Evolutionary conservation across 352 stramenopile species (phyloP).

Genomic region (Pythium utonaiense): DNA sequence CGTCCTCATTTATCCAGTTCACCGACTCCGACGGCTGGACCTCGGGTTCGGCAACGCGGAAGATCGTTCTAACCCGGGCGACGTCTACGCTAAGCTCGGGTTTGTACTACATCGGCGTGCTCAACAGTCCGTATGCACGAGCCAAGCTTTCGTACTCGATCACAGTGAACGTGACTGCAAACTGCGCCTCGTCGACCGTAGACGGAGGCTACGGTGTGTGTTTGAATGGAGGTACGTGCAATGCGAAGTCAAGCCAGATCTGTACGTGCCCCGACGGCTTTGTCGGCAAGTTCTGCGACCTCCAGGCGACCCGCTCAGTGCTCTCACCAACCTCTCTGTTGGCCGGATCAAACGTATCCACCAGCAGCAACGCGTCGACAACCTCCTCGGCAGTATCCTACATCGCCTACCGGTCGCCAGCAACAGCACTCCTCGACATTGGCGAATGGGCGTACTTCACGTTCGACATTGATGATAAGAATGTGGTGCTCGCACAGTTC

Average conservation of each 20-base stretch:
- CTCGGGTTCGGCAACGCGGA: constrained; percentile 31
- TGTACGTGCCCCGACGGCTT: constrained; percentile 43
- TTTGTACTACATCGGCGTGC: constrained; percentile 72
- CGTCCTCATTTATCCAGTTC: constrained; percentile 42
- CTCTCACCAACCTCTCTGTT: constrained; percentile 19
- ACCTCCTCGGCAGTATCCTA: not conserved
- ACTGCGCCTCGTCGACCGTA: constrained; percentile 26
- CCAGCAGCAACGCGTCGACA: not conserved
- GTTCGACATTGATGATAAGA: constrained; percentile 52
- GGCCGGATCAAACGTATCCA: constrained; percentile 11
- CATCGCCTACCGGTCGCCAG: constrained; percentile 12
- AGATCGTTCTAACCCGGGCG: constrained; percentile 54
- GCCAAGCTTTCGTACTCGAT: constrained; percentile 45
- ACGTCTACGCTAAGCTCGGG: constrained; percentile 64
- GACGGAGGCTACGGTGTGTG: constrained; percentile 33
- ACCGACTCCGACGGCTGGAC: constrained; percentile 50
- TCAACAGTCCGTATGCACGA: constrained; percentile 66
- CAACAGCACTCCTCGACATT: constrained; percentile 27
- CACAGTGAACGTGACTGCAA: constrained; percentile 43
- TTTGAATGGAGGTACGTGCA: constrained; percentile 45
- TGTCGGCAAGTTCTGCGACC: constrained; percentile 44
- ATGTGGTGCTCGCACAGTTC: constrained; percentile 43
- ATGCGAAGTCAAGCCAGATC: constrained; percentile 37
- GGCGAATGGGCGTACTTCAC: constrained; percentile 61
- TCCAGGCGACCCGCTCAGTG: constrained; percentile 5